A percentile compares a stretch with the other conserved stretches of the same genome.
phyloP scores from a whole-genome alignment of 2,329 filamentous ascomycete species.

The Paecilomyces niveus region DNA sequence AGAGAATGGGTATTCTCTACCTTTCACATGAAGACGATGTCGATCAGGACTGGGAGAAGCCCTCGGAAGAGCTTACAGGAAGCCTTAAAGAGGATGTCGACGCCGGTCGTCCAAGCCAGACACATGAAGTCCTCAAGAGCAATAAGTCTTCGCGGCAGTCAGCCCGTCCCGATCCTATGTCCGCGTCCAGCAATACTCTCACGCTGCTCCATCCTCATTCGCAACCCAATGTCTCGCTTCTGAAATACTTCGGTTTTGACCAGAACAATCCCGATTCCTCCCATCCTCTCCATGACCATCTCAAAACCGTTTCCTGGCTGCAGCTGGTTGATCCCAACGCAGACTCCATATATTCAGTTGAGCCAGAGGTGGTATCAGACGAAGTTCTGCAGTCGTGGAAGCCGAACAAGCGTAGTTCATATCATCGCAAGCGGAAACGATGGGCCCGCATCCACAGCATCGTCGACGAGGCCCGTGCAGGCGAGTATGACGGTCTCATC shows the following conservation, averaged over 20 bases:
- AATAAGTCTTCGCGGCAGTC: conserved; percentile 15
- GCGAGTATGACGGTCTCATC: conserved; percentile 75
- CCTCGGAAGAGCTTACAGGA: conserved; percentile 4
- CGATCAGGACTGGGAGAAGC: conserved; percentile 8
- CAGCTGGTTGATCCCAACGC: conserved; percentile 72
- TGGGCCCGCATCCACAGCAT: conserved; percentile 68
- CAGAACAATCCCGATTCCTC: conserved; percentile 53
- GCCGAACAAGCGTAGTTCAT: conserved; percentile 71
- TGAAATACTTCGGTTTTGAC: conserved; percentile 88
- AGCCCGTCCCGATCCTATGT: conserved; percentile 23
- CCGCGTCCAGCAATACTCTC: conserved; percentile 52
- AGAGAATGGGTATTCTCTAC: conserved; percentile 78
- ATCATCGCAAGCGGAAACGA: conserved; percentile 80
- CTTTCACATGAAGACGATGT: conserved; percentile 19
- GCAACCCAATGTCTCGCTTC: conserved; percentile 78
- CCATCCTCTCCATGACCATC: conserved; percentile 75
- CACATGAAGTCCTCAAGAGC: conserved; percentile 6
- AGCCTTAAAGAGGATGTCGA: not conserved
- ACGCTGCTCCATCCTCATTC: conserved; percentile 54
- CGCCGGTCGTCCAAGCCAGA: not conserved
- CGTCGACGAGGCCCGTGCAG: conserved; percentile 65
- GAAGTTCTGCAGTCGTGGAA: conserved; percentile 65
- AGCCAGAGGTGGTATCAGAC: conserved; percentile 53
- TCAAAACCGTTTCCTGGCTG: conserved; percentile 84
- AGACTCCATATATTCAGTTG: conserved; percentile 65